Conservation (phyloP, 805 yeast species). For the Spathaspora sp. region DNA sequence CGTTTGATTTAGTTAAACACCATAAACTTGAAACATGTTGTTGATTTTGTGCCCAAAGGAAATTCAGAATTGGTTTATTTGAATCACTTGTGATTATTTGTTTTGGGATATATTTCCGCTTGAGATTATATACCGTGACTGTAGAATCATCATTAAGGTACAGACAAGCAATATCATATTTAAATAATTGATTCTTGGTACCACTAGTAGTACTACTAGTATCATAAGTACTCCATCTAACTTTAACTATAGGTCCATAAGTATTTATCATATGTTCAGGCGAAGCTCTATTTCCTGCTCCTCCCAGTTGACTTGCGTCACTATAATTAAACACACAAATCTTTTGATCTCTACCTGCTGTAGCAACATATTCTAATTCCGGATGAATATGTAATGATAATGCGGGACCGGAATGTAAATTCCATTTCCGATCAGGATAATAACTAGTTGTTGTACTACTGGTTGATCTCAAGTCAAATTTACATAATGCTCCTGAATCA, state of each 20-base stretch:
- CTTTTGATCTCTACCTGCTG: slow-evolving; percentile 91
- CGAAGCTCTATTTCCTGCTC: slow-evolving; percentile 14
- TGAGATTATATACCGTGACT: slow-evolving; percentile 65
- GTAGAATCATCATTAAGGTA: slow-evolving; percentile 70
- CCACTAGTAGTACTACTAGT: not conserved
- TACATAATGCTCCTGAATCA: slow-evolving; percentile 84
- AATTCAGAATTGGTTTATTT: slow-evolving; percentile 36
- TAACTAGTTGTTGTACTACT: slow-evolving; percentile 10
- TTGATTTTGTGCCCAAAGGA: slow-evolving; percentile 35
- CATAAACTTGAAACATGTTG: slow-evolving; percentile 24
- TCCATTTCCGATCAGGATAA: slow-evolving; percentile 71
- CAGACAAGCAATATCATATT: slow-evolving; percentile 70
- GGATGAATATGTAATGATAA: slow-evolving; percentile 88
- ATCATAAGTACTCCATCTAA: slow-evolving; percentile 53
- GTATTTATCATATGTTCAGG: slow-evolving; percentile 76
- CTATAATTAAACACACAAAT: slow-evolving; percentile 68
- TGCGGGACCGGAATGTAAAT: slow-evolving; percentile 92
- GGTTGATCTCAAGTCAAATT: slow-evolving; percentile 70
- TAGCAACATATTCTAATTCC: slow-evolving; percentile 69
- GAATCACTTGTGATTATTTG: slow-evolving; percentile 57
- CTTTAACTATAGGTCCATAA: slow-evolving; percentile 75
- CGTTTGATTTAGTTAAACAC: slow-evolving; percentile 40
- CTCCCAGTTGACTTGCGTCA: slow-evolving; percentile 12
- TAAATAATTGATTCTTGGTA: slow-evolving; percentile 31
- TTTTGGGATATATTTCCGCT: slow-evolving; percentile 69